These are phyloP conservation scores for Aspergillus fijiensis DNA, from an alignment of 2,329 filamentous ascomycete genomes.

Conservation along the genomic window DNA sequence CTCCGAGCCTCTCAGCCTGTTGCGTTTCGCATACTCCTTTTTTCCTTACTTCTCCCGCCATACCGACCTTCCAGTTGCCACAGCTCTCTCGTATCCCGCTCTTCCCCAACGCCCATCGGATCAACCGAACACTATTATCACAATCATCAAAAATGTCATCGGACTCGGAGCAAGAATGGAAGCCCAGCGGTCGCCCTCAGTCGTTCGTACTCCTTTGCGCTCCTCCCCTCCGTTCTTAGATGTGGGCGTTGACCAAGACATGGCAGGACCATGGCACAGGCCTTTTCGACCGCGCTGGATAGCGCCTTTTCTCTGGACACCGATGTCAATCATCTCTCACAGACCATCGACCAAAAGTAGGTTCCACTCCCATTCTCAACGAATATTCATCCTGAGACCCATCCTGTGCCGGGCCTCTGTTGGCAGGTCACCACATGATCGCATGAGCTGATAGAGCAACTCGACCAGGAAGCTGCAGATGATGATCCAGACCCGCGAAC, in stretches of 20 bases:
- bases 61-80: not conserved
- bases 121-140: not conserved
- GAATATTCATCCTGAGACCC: not conserved
- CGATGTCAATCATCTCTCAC: conserved; percentile 69
- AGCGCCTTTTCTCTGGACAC: conserved; percentile 86
- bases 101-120: not conserved
- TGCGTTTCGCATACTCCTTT: conserved; percentile 7
- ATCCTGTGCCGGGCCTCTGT: not conserved
- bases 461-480: conserved; percentile 72
- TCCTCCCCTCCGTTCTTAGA: conserved; percentile 10
- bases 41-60: conserved; percentile 3
- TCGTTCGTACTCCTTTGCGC: conserved; percentile 62
- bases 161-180: conserved; percentile 74
- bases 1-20: conserved; percentile 8
- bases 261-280: conserved; percentile 76
- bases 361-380: conserved; percentile 29
- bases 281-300: conserved; percentile 82
- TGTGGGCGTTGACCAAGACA: conserved; percentile 24
- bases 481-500: conserved; percentile 70
- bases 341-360: conserved; percentile 79
- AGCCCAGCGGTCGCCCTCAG: conserved; percentile 77
- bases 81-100: not conserved
- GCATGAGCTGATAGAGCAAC: conserved; percentile 6
- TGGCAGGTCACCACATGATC: not conserved
- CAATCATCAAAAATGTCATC: conserved; percentile 42